These are phyloP conservation scores for Plantago coronopus DNA, from an alignment of 305 asterid genomes.

Conservation along the genomic window DNA sequence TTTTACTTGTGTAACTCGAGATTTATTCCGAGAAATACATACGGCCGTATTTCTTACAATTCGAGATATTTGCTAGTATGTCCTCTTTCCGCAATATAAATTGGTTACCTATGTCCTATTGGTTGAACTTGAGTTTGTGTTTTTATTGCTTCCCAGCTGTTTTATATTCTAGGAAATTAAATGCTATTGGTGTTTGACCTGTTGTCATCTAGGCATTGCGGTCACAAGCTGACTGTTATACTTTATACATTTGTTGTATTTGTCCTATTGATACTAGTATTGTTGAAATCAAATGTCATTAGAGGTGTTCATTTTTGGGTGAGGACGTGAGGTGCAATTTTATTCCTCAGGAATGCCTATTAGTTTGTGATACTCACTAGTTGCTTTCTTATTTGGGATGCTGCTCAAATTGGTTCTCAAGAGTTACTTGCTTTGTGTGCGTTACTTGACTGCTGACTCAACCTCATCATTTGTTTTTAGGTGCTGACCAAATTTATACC, in stretches of 20 bases:
- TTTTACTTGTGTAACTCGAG: neutral
- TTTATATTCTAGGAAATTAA: neutral
- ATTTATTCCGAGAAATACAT: neutral
- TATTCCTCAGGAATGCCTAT: neutral
- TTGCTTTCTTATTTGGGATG: neutral
- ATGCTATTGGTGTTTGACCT: no score
- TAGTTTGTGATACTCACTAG: neutral
- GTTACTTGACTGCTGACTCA: conserved; percentile 13
- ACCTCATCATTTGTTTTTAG: conserved; percentile 37
- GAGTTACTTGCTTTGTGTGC: neutral
- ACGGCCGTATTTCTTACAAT: neutral
- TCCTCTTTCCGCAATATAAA: neutral
- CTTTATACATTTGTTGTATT: neutral
- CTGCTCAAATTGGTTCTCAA: conserved; percentile 5
- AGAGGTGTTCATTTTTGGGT: no score
- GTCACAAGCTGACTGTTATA: no score
- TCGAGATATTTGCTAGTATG: neutral
- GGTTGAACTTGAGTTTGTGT: no score
- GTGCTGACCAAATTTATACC: conserved; percentile 37
- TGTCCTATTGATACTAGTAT: neutral
- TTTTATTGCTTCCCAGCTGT: neutral
- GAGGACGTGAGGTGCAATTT: neutral
- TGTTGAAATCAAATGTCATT: neutral
- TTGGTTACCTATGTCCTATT: neutral
- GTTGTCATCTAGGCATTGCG: no score